Evolutionary conservation across 202 grass and related monocot genomes (phyloP).

Genomic region (Zoysia matrella): DNA sequence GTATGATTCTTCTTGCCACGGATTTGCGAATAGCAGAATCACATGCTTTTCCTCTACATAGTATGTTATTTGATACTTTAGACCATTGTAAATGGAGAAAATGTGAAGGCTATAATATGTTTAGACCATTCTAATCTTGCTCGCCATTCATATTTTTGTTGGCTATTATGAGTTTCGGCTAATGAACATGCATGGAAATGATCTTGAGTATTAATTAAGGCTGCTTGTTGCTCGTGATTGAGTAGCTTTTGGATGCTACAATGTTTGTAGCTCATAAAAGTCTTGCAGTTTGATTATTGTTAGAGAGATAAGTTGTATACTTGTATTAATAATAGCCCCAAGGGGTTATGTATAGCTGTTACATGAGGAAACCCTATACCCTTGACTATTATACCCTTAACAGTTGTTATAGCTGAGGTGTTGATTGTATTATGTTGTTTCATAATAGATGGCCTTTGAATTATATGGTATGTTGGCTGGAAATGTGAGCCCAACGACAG

Average conservation of each 20-base stretch:
- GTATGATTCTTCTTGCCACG: not conserved
- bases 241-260: constrained; percentile 16
- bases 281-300: constrained; percentile 17
- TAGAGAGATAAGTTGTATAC: not conserved
- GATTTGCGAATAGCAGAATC: not conserved
- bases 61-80: not conserved
- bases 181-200: not conserved
- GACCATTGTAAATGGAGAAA: not conserved
- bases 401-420: not conserved
- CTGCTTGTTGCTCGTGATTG: constrained; percentile 19
- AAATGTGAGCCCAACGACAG: constrained; percentile 86
- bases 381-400: too few relatives aligned
- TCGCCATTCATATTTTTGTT: not conserved
- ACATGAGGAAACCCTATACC: too few relatives aligned
- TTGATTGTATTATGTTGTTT: constrained; percentile 20
- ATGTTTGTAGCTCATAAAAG: constrained; percentile 20
- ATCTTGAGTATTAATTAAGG: not conserved
- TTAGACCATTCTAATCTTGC: constrained; percentile 2
- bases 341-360: too few relatives aligned
- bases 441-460: constrained; percentile 91
- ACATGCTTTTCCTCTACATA: not conserved
- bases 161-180: not conserved
- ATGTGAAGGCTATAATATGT: constrained; percentile 15
- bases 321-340: too few relatives aligned
- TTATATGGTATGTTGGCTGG: constrained; percentile 93